Evolutionary conservation across 192 early-diverging fungal genomes (phyloP).

Genomic region (Podila clonocystis): DNA sequence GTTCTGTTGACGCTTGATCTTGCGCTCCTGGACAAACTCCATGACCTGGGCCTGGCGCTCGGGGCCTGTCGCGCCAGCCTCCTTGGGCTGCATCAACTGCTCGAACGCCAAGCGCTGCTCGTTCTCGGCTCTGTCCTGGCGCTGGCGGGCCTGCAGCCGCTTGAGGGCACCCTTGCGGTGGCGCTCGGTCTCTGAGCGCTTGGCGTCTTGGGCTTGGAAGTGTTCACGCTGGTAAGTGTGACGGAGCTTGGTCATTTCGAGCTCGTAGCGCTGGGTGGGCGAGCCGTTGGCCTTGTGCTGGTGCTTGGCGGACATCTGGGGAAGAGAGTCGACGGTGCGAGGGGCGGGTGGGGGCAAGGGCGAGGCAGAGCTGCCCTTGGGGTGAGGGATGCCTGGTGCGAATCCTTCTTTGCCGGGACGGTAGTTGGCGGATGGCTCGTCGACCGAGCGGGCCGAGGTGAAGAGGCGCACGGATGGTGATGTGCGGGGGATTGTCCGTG

Average conservation of each 20-base stretch:
- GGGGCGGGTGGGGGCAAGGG: slow-evolving; percentile 37
- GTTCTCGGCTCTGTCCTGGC: slow-evolving; percentile 29
- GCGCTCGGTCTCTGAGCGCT: slow-evolving; percentile 15
- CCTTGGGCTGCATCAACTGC: slow-evolving; percentile 33
- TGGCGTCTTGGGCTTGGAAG: slow-evolving; percentile 10
- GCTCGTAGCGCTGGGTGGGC: slow-evolving; percentile 37
- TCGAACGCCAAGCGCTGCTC: slow-evolving; percentile 36
- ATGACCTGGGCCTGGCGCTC: slow-evolving; percentile 27
- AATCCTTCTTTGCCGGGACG: slow-evolving; percentile 47
- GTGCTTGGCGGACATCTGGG: slow-evolving; percentile 48
- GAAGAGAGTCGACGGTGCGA: slow-evolving; percentile 34
- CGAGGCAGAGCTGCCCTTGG: slow-evolving; percentile 34
- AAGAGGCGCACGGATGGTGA: slow-evolving; percentile 21
- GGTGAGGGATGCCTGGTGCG: slow-evolving; percentile 49
- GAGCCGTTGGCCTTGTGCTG: slow-evolving; percentile 28
- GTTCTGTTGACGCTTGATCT: slow-evolving; percentile 26
- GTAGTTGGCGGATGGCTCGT: slow-evolving; percentile 45
- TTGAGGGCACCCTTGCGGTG: slow-evolving; percentile 41
- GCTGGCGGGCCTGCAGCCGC: slow-evolving; percentile 27
- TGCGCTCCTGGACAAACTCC: slow-evolving; percentile 38
- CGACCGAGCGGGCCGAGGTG: slow-evolving; percentile 37
- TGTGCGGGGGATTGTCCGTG: slow-evolving; percentile 20
- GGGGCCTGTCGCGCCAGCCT: slow-evolving; percentile 8
- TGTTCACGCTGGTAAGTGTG: slow-evolving; percentile 46
- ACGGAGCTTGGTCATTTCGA: slow-evolving; percentile 50